Evolutionary conservation across 1,284 basidiomycete species (phyloP).

Genomic region (Moesziomyces globuligerus): DNA sequence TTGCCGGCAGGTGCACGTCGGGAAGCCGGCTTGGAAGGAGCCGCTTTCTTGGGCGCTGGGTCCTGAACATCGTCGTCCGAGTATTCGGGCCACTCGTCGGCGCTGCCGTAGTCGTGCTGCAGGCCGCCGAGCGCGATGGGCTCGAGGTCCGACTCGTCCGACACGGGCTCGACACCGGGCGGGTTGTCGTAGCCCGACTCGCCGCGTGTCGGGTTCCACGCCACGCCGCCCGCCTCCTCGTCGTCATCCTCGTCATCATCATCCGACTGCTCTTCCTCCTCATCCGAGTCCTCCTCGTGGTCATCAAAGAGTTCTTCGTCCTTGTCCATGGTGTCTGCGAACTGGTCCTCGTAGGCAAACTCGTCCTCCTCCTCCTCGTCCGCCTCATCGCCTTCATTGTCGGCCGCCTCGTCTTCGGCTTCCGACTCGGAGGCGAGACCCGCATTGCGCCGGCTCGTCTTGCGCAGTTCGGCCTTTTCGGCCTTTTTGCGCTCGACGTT

Average conservation of each 20-base stretch:
- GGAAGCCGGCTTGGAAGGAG: background rate
- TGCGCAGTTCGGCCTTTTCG: constrained; percentile 41
- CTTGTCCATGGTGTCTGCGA: constrained; percentile 41
- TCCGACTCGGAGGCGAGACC: constrained; percentile 33
- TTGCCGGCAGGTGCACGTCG: constrained; percentile 1
- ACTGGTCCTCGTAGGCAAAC: constrained; percentile 61
- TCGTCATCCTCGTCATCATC: constrained; percentile 12
- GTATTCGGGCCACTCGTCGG: constrained; percentile 41
- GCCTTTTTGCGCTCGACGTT: constrained; percentile 60
- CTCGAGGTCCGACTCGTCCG: constrained; percentile 56
- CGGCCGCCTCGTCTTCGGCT: constrained; percentile 18
- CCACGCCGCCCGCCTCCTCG: background rate
- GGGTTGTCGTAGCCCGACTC: constrained; percentile 29
- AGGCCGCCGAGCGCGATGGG: constrained; percentile 51
- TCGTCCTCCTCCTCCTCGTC: constrained; percentile 54
- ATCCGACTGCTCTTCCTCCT: constrained; percentile 32
- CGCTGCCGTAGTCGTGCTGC: constrained; percentile 42
- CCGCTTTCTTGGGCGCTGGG: constrained; percentile 9
- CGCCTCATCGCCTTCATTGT: constrained; percentile 18
- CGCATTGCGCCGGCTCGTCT: constrained; percentile 15
- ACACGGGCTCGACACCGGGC: constrained; percentile 25
- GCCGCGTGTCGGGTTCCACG: constrained; percentile 27
- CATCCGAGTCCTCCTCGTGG: constrained; percentile 18
- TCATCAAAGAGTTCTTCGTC: constrained; percentile 46
- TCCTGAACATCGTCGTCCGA: constrained; percentile 17